Percentiles rank a stretch among this genome's conserved stretches.
Evolutionary conservation across 106 monocot species (phyloP).

Genomic region (Amphibolis antarctica): DNA sequence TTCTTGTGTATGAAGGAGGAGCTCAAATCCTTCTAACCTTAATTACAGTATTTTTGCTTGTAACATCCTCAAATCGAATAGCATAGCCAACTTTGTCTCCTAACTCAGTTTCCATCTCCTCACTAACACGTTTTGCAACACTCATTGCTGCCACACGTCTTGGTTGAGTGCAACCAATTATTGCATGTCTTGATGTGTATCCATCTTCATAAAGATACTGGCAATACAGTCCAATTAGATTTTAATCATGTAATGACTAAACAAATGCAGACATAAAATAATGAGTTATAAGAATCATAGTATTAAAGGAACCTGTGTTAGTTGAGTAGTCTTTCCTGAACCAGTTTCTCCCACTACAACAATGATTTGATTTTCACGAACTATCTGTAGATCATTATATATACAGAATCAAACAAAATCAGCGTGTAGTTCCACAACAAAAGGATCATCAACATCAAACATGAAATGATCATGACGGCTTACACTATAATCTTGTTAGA

Average conservation of each 20-base stretch:
- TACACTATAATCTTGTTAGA: too few species aligned
- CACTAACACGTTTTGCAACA: conserved; percentile 87
- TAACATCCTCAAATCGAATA: conserved; percentile 88
- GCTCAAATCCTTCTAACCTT: conserved; percentile 34
- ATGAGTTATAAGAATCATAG: neutral
- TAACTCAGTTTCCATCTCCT: conserved; percentile 86
- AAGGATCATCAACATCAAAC: too few species aligned
- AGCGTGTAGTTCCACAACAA: too few species aligned
- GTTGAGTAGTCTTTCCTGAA: conserved; percentile 89
- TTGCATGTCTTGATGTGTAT: conserved; percentile 40
- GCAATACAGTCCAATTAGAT: neutral
- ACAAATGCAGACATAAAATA: neutral
- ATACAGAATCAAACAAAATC: too few species aligned
- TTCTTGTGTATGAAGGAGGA: too few species aligned
- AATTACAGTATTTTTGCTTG: conserved; percentile 66
- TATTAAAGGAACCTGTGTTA: conserved; percentile 61
- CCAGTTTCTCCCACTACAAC: conserved; percentile 97
- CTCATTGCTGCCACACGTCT: conserved; percentile 97
- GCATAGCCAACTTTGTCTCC: conserved; percentile 90
- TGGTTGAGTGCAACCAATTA: conserved; percentile 93
- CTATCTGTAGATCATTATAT: conserved; percentile 52
- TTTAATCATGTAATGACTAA: neutral
- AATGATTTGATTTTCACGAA: conserved; percentile 90
- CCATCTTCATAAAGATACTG: conserved; percentile 89
- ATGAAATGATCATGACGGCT: too few species aligned